phyloP scores from a whole-genome alignment of 805 yeast species.

The Zygosaccharomyces kombuchaensis region DNA sequence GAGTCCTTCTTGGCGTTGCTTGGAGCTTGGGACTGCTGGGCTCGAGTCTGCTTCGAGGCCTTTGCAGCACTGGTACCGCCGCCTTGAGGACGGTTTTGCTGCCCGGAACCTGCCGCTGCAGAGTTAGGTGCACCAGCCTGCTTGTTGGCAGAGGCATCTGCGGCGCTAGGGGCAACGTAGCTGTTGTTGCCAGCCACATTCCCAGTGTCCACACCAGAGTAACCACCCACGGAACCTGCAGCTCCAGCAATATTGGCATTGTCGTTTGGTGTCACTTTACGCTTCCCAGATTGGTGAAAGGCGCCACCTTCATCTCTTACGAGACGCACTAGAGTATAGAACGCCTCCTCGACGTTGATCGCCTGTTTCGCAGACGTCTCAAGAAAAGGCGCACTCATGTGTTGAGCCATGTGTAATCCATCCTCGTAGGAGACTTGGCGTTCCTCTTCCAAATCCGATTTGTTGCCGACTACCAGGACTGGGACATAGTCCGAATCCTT shows the following conservation, averaged over 20 bases:
- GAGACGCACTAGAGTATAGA: constrained; percentile 61
- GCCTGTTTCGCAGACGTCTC: constrained; percentile 94
- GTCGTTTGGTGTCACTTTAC: constrained; percentile 9
- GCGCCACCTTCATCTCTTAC: constrained; percentile 41
- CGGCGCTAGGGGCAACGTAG: constrained; percentile 2
- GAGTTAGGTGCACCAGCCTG: constrained; percentile 2
- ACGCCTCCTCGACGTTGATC: constrained; percentile 82
- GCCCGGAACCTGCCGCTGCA: constrained; percentile 9
- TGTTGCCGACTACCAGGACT: constrained; percentile 73
- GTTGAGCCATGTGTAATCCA: constrained; percentile 57
- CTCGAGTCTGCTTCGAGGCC: constrained; percentile 13
- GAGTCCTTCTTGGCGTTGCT: constrained; percentile 7
- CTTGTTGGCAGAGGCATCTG: background rate
- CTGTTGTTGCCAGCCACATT: constrained; percentile 4
- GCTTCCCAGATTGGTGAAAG: constrained; percentile 22
- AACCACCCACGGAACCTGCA: constrained; percentile 1
- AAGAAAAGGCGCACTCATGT: constrained; percentile 67
- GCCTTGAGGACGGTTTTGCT: constrained; percentile 5
- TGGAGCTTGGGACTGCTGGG: constrained; percentile 12
- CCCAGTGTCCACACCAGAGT: constrained; percentile 1
- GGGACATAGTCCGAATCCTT: constrained; percentile 77
- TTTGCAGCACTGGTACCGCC: constrained; percentile 6
- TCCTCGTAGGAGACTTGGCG: constrained; percentile 71
- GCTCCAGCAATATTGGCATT: constrained; percentile 2
- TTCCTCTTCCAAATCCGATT: constrained; percentile 68